These are phyloP conservation scores for Actinomortierella wolfii DNA, from an alignment of 371 early-diverging fungal species.

Conservation along the genomic window DNA sequence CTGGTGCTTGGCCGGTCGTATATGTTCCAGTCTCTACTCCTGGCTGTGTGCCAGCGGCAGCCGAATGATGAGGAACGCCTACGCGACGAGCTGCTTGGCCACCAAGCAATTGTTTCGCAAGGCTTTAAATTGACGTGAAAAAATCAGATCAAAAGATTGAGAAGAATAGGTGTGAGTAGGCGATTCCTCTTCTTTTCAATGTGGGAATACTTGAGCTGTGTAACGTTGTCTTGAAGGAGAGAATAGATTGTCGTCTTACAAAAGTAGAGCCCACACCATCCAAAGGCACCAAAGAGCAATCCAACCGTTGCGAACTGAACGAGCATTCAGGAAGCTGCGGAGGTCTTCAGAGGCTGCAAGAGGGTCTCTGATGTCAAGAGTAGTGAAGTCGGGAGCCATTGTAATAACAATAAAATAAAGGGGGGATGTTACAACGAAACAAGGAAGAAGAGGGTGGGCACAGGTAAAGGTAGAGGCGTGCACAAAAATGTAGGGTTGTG, in stretches of 20 bases:
- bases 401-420: no score
- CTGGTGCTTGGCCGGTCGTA: no score
- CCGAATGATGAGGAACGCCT: neutral
- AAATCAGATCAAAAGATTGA: neutral
- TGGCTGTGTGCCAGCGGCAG: no score
- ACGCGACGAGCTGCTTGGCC: neutral
- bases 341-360: no score
- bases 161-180: neutral
- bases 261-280: conserved; percentile 37
- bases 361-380: no score
- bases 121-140: neutral
- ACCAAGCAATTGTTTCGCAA: conserved; percentile 4
- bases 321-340: conserved; percentile 8
- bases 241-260: conserved; percentile 12
- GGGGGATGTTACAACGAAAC: no score
- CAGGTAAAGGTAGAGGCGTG: no score
- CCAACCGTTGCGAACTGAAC: conserved; percentile 34
- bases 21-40: no score
- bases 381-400: no score
- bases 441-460: neutral
- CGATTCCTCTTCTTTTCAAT: neutral
- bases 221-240: no score
- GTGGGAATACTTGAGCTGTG: neutral
- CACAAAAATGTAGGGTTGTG: no score
- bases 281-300: conserved; percentile 33